Percentiles rank a stretch among this genome's conserved stretches.
Evolutionary conservation across 371 early-diverging fungal species (phyloP).

Genomic region (Apophysomyces trapeziformis): DNA sequence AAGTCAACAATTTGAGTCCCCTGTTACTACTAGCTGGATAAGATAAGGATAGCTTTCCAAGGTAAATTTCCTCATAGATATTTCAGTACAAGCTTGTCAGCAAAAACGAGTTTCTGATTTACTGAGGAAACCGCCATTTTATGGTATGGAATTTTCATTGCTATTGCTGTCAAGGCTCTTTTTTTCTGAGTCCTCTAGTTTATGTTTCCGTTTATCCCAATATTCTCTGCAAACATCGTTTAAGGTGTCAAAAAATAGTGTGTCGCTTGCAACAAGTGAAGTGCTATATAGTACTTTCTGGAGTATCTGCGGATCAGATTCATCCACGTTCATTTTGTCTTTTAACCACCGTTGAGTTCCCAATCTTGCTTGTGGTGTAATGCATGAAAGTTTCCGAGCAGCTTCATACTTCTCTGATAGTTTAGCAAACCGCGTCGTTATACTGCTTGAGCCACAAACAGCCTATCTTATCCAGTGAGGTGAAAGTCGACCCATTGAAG

Average conservation of each 20-base stretch:
- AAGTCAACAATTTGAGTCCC: too few species aligned
- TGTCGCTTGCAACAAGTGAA: not conserved
- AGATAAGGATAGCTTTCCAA: too few species aligned
- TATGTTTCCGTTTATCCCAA: slow-evolving; percentile 1
- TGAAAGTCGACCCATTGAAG: not conserved
- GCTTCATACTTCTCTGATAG: slow-evolving; percentile 5
- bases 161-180: not conserved
- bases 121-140: not conserved
- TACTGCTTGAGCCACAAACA: not conserved
- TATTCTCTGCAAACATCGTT: not conserved
- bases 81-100: too few species aligned
- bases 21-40: too few species aligned
- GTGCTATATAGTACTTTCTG: slow-evolving; percentile 11
- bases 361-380: slow-evolving; percentile 10
- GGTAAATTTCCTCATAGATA: too few species aligned
- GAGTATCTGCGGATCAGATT: slow-evolving; percentile 4
- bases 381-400: slow-evolving; percentile 2
- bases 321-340: slow-evolving; percentile 5
- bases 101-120: not conserved
- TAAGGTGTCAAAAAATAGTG: not conserved
- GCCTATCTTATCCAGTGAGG: not conserved
- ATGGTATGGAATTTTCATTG: not conserved
- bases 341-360: slow-evolving; percentile 17
- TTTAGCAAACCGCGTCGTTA: not conserved
- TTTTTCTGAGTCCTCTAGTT: not conserved